These are phyloP conservation scores for Colletotrichum abscissum DNA, from an alignment of 2,329 filamentous ascomycete genomes.

Conservation along the genomic window DNA sequence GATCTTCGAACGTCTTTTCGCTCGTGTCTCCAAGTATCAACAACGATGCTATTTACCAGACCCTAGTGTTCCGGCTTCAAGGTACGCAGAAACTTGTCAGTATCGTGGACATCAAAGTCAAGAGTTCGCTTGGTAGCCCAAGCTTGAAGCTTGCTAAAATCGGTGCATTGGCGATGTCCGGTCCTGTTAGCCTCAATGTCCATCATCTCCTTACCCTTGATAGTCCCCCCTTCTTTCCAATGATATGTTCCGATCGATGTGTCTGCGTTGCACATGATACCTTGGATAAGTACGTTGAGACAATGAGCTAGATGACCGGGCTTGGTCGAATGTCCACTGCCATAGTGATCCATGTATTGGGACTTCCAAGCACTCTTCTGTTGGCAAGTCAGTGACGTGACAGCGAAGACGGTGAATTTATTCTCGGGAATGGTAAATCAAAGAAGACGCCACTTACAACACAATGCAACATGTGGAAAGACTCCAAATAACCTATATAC, in stretches of 20 bases:
- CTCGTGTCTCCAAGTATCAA: no score
- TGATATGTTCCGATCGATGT: not conserved
- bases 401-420: not conserved
- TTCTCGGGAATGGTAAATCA: not conserved
- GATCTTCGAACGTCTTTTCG: no score
- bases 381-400: not conserved
- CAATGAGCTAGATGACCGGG: not conserved
- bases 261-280: not conserved
- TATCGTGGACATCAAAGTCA: not conserved
- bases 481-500: not conserved
- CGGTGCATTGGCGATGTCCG: not conserved
- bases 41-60: not conserved
- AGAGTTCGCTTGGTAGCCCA: not conserved
- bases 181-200: not conserved
- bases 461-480: not conserved
- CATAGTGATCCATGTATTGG: not conserved
- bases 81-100: not conserved
- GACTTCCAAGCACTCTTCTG: not conserved
- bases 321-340: not conserved
- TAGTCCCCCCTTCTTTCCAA: not conserved
- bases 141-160: not conserved
- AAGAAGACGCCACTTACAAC: not conserved
- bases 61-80: not conserved
- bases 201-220: not conserved
- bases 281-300: not conserved